Conservation (phyloP, 805 yeast genomes). For the Zygosaccharomyces kombuchaensis region DNA sequence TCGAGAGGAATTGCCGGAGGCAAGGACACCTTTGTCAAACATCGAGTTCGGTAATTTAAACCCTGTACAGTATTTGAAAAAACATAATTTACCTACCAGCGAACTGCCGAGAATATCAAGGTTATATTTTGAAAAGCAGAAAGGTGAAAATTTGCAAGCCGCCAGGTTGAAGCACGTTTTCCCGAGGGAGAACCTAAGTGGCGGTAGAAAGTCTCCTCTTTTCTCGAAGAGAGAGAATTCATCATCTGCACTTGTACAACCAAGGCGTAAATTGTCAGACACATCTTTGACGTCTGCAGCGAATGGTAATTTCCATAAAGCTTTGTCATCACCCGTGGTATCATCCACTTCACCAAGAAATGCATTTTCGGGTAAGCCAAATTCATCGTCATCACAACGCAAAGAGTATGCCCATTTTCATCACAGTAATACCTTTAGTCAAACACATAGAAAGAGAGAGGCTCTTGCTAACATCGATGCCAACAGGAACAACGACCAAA, state of each 20-base stretch:
- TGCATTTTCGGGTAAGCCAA: constrained; percentile 1
- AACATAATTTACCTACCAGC: constrained; percentile 35
- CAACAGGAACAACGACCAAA: constrained; percentile 17
- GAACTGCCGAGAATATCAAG: constrained; percentile 38
- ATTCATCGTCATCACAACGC: constrained; percentile 1
- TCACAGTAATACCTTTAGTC: constrained; percentile 7
- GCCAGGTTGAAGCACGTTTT: constrained; percentile 26
- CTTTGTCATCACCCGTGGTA: constrained; percentile 18
- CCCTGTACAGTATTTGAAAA: constrained; percentile 39
- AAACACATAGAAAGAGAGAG: constrained; percentile 22
- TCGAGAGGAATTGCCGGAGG: not conserved
- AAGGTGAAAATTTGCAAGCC: constrained; percentile 31
- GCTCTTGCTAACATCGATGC: constrained; percentile 28
- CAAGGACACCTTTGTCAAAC: not conserved
- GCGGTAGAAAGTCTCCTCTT: constrained; percentile 8
- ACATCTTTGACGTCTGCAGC: constrained; percentile 12
- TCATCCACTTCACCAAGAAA: constrained; percentile 12
- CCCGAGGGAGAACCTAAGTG: constrained; percentile 13
- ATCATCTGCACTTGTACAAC: constrained; percentile 12
- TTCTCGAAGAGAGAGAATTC: constrained; percentile 7
- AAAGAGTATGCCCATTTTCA: constrained; percentile 8
- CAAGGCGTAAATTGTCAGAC: constrained; percentile 14
- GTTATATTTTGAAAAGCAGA: constrained; percentile 37
- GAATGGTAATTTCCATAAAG: constrained; percentile 7
- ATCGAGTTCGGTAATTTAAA: constrained; percentile 38